Evolutionary conservation across 2,329 filamentous ascomycete genomes (phyloP).

Genomic region (Ustulina deusta): DNA sequence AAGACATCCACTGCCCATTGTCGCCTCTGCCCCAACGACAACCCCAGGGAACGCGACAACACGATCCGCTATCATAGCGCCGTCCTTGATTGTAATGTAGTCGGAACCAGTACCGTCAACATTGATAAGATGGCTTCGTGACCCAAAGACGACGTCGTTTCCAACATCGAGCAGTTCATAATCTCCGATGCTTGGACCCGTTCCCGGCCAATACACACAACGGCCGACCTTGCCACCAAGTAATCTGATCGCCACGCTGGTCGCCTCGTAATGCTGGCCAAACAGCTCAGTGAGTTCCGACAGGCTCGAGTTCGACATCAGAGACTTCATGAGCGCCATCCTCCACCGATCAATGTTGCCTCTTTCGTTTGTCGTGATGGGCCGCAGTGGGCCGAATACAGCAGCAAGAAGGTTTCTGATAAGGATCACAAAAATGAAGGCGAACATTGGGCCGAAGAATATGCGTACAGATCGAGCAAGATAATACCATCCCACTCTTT

Average conservation of each 20-base stretch:
- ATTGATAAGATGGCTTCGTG: constrained; percentile 65
- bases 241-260: constrained; percentile 62
- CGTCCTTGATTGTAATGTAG: constrained; percentile 59
- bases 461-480: constrained; percentile 58
- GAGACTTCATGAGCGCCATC: constrained; percentile 56
- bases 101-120: constrained; percentile 64
- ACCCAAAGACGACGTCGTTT: constrained; percentile 70
- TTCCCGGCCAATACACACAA: constrained; percentile 69
- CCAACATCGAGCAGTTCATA: constrained; percentile 68
- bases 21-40: constrained; percentile 60
- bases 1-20: constrained; percentile 66
- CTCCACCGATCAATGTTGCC: constrained; percentile 59
- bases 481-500: constrained; percentile 64
- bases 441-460: constrained; percentile 57
- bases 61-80: constrained; percentile 69
- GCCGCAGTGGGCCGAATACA: constrained; percentile 54
- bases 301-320: constrained; percentile 59
- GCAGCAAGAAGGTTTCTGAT: constrained; percentile 57
- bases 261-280: constrained; percentile 67
- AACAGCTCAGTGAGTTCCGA: constrained; percentile 63
- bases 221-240: constrained; percentile 65
- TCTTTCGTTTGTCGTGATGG: constrained; percentile 49
- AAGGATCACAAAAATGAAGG: constrained; percentile 57
- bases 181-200: constrained; percentile 64
- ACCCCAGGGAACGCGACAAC: constrained; percentile 65